Conservation (phyloP, 2,329 filamentous ascomycete species). For the Rhinocladiella mackenziei region DNA sequence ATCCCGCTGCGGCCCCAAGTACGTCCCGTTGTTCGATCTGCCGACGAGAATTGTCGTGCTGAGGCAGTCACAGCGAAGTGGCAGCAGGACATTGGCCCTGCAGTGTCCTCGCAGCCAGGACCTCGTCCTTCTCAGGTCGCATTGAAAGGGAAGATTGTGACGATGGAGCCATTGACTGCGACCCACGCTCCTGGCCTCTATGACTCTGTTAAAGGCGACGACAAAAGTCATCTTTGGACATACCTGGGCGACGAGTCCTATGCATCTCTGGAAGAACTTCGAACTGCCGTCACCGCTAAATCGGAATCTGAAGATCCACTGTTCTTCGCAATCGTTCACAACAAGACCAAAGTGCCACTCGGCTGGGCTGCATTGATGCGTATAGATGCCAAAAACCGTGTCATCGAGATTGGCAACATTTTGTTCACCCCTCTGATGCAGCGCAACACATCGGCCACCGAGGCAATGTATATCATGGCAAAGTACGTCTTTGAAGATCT, state of each 20-base stretch:
- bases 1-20: too few relatives aligned
- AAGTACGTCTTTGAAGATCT: constrained; percentile 52
- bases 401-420: constrained; percentile 57
- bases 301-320: constrained; percentile 36
- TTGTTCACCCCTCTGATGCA: constrained; percentile 51
- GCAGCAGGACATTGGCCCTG: constrained; percentile 16
- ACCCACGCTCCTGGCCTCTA: constrained; percentile 35
- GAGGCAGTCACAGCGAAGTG: constrained; percentile 12
- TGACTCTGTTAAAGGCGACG: constrained; percentile 29
- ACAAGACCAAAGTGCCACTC: constrained; percentile 35
- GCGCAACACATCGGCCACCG: constrained; percentile 54
- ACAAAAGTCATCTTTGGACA: constrained; percentile 37
- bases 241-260: constrained; percentile 43
- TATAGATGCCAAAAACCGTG: constrained; percentile 47
- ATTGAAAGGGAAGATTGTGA: constrained; percentile 31
- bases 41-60: too few relatives aligned
- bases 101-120: constrained; percentile 14
- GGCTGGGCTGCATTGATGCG: constrained; percentile 46
- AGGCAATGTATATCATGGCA: constrained; percentile 56
- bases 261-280: constrained; percentile 32
- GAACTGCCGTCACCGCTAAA: constrained; percentile 28
- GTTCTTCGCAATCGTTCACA: constrained; percentile 46
- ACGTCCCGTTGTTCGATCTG: too few relatives aligned
- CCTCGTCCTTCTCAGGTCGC: constrained; percentile 14
- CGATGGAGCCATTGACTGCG: constrained; percentile 31